phyloP scores from a whole-genome alignment of 2,329 filamentous ascomycete genomes.

The Sporothrix phasma region DNA sequence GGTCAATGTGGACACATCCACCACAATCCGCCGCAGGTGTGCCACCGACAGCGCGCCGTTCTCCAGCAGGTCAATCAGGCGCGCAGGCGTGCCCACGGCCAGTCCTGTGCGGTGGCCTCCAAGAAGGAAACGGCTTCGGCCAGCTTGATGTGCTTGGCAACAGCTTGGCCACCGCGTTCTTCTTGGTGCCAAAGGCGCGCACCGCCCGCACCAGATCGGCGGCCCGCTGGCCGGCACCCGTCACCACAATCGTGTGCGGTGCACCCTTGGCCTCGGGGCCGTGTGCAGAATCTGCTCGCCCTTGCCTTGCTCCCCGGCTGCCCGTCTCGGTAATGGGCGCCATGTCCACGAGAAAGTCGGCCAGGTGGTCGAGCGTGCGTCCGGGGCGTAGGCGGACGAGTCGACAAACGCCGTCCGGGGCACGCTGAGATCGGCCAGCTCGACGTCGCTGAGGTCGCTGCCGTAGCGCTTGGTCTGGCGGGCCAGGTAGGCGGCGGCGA shows the following conservation, averaged over 20 bases:
- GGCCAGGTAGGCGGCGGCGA: slow-evolving; percentile 78
- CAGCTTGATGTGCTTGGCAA: slow-evolving; percentile 97
- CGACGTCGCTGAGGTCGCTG: slow-evolving; percentile 68
- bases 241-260: slow-evolving; percentile 83
- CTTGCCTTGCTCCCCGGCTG: neutral
- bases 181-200: slow-evolving; percentile 69
- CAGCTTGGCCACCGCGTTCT: slow-evolving; percentile 72
- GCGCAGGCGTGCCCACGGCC: slow-evolving; percentile 78
- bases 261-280: slow-evolving; percentile 59
- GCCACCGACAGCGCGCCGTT: slow-evolving; percentile 63
- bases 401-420: slow-evolving; percentile 61
- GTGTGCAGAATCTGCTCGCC: neutral
- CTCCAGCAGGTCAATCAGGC: slow-evolving; percentile 73
- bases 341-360: slow-evolving; percentile 65
- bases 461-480: slow-evolving; percentile 71
- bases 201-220: slow-evolving; percentile 71
- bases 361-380: slow-evolving; percentile 62
- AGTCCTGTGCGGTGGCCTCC: slow-evolving; percentile 64
- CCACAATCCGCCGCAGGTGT: slow-evolving; percentile 66
- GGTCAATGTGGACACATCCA: slow-evolving; percentile 92
- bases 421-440: slow-evolving; percentile 73
- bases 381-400: slow-evolving; percentile 56
- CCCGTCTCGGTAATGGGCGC: slow-evolving; percentile 42
- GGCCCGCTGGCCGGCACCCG: slow-evolving; percentile 72
- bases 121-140: slow-evolving; percentile 74